Conservation (phyloP, 1,139 yeast genomes). For the Eremothecium coryli region DNA sequence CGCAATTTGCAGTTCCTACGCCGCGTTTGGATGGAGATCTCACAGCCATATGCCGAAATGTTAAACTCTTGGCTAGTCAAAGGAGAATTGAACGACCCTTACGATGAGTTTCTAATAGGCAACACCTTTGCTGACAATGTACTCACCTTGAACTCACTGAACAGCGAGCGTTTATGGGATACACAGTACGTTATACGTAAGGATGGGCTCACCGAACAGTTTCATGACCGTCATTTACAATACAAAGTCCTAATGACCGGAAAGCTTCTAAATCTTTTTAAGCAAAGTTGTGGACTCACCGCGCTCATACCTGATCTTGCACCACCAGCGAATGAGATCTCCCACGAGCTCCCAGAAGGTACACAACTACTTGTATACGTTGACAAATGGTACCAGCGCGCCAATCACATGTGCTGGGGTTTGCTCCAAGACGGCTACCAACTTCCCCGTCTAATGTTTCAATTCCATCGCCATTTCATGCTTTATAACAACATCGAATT, state of each 20-base stretch:
- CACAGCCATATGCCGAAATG: constrained; percentile 57
- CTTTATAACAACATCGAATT: constrained; percentile 39
- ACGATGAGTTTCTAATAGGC: constrained; percentile 71
- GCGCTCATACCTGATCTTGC: constrained; percentile 1
- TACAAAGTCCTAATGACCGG: constrained; percentile 71
- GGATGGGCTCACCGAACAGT: constrained; percentile 68
- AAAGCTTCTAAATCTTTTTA: constrained; percentile 60
- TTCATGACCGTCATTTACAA: constrained; percentile 29
- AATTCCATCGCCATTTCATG: constrained; percentile 48
- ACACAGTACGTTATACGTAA: constrained; percentile 66
- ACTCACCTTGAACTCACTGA: constrained; percentile 26
- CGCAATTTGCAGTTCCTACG: constrained; percentile 44
- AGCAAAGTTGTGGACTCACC: constrained; percentile 15
- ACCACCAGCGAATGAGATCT: neutral
- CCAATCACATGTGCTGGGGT: constrained; percentile 54
- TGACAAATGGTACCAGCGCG: constrained; percentile 54
- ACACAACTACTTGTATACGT: constrained; percentile 50
- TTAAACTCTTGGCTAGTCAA: constrained; percentile 67
- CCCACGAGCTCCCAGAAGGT: constrained; percentile 41
- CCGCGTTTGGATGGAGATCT: constrained; percentile 47
- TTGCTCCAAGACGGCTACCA: constrained; percentile 56
- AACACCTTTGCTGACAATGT: constrained; percentile 27
- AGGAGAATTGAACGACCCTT: constrained; percentile 72
- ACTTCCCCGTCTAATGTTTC: constrained; percentile 39
- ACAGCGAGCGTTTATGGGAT: constrained; percentile 78